These are phyloP conservation scores for Ceratocystis lukuohia DNA, from an alignment of 2,329 filamentous ascomycete species.

Conservation along the genomic window DNA sequence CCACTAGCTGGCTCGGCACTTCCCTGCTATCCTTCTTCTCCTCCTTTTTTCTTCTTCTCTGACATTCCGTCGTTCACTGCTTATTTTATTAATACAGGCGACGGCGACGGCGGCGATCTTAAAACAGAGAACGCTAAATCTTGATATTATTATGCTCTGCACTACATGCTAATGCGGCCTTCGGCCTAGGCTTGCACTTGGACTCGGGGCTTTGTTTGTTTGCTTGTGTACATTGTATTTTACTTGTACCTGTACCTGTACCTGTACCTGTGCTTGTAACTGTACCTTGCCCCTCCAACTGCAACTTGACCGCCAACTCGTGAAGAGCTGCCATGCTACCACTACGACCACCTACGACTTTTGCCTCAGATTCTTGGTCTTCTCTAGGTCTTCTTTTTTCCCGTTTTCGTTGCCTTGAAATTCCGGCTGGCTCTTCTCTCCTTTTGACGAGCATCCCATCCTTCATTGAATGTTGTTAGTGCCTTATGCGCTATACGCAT, in stretches of 20 bases:
- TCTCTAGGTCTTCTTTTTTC: neutral
- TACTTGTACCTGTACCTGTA: neutral
- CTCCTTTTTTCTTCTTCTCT: neutral
- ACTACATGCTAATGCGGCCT: neutral
- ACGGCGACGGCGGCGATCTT: neutral
- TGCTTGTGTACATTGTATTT: neutral
- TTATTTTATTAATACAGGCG: no score
- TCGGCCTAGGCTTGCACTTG: neutral
- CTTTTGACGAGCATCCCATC: neutral
- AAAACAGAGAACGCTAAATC: neutral
- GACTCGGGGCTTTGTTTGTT: no score
- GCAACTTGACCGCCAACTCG: neutral
- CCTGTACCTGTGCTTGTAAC: neutral
- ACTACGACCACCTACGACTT: no score
- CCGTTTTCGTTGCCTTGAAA: neutral
- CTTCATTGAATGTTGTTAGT: neutral
- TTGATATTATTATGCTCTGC: neutral
- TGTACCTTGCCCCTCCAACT: neutral
- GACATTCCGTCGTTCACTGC: neutral
- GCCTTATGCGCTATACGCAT: neutral
- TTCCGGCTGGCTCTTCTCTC: neutral
- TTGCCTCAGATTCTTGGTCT: no score
- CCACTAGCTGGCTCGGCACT: neutral
- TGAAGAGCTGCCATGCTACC: neutral
- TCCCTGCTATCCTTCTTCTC: no score